phyloP scores from a whole-genome alignment of 352 stramenopile species.

The Globisporangium parvum region DNA sequence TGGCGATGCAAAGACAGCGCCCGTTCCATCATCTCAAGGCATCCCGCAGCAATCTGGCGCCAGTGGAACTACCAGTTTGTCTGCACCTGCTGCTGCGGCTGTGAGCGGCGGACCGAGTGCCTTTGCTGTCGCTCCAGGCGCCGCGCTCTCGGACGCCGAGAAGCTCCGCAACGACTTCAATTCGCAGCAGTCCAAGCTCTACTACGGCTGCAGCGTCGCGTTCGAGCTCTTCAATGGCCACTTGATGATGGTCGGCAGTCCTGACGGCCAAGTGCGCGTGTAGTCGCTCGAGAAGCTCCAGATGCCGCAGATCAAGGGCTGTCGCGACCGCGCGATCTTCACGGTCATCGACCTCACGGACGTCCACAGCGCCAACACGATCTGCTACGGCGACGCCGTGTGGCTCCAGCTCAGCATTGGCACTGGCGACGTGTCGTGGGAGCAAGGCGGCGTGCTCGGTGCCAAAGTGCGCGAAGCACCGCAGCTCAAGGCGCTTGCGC shows the following conservation, averaged over 20 bases:
- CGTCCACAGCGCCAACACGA: slow-evolving; percentile 52
- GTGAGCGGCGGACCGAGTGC: background rate
- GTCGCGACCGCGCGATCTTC: slow-evolving; percentile 58
- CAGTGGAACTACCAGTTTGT: background rate
- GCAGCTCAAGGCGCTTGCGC: slow-evolving; percentile 54
- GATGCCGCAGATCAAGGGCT: slow-evolving; percentile 34
- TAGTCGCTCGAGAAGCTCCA: slow-evolving; percentile 59
- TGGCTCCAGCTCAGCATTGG: slow-evolving; percentile 72
- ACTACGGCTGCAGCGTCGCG: slow-evolving; percentile 62
- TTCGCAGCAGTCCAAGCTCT: slow-evolving; percentile 49
- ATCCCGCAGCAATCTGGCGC: background rate
- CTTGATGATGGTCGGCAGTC: slow-evolving; percentile 60
- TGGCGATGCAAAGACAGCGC: too few species aligned
- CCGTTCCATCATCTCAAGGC: background rate
- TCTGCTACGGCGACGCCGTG: slow-evolving; percentile 70
- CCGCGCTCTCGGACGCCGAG: slow-evolving; percentile 38
- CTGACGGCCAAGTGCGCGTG: slow-evolving; percentile 55
- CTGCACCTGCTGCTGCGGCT: background rate
- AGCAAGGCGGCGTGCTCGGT: slow-evolving; percentile 65
- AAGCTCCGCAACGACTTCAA: slow-evolving; percentile 72
- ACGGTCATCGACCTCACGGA: slow-evolving; percentile 64
- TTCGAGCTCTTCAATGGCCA: slow-evolving; percentile 72
- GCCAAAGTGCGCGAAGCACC: slow-evolving; percentile 70
- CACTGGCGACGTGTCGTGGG: slow-evolving; percentile 57
- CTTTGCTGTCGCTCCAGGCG: background rate